A percentile compares a stretch with the other conserved stretches of the same genome.
Evolutionary conservation across 352 stramenopile genomes (phyloP).

Genomic region (Globisporangium paddicum): DNA sequence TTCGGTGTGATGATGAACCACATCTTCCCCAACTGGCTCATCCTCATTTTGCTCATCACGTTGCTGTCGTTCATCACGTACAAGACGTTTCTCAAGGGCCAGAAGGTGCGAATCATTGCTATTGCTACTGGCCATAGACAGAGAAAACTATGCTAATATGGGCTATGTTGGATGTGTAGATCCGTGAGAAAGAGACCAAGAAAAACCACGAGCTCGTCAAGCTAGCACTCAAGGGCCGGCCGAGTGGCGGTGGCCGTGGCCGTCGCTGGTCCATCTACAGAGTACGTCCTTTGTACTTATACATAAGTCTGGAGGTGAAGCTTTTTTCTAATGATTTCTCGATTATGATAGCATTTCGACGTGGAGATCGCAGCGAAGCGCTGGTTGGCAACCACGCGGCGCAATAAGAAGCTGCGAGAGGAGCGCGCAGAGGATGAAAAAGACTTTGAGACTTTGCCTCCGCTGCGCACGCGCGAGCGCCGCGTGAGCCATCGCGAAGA

Average conservation of each 20-base stretch:
- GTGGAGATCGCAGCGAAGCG: conserved; percentile 46
- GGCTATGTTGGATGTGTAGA: conserved; percentile 24
- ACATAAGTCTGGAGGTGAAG: neutral
- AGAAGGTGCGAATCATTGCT: conserved; percentile 29
- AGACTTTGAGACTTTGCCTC: conserved; percentile 58
- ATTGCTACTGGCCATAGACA: neutral
- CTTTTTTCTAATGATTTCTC: neutral
- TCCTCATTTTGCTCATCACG: conserved; percentile 68
- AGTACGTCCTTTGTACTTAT: conserved; percentile 23
- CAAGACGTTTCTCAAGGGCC: conserved; percentile 66
- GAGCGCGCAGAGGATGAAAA: conserved; percentile 48
- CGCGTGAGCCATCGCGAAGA: neutral
- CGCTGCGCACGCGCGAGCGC: conserved; percentile 13
- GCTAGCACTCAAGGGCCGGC: conserved; percentile 41
- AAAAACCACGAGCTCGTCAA: conserved; percentile 42
- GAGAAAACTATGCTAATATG: too few species aligned
- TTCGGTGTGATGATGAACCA: conserved; percentile 85
- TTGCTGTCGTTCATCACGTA: conserved; percentile 75
- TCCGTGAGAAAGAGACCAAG: conserved; percentile 51
- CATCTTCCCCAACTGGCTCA: conserved; percentile 80
- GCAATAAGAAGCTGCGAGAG: conserved; percentile 43
- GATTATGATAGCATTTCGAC: conserved; percentile 48
- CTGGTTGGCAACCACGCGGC: conserved; percentile 61
- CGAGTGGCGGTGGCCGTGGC: conserved; percentile 33
- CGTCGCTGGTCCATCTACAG: conserved; percentile 68